phyloP scores from a whole-genome alignment of 2,329 filamentous ascomycete genomes.

The Claviceps quebecensis region DNA sequence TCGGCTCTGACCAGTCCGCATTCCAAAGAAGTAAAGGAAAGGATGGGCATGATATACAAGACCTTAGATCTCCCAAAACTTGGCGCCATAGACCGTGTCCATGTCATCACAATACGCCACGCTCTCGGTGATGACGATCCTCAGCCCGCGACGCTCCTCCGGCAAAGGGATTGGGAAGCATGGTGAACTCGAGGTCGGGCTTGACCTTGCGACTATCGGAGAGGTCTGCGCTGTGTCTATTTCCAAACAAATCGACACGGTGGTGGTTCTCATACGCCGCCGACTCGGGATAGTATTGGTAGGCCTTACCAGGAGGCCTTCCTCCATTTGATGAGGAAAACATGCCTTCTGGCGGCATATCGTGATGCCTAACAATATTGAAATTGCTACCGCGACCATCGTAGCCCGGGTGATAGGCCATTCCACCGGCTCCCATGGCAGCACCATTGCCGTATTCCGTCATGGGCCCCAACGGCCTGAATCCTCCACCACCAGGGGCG shows the following conservation, averaged over 20 bases:
- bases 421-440: constrained; percentile 22
- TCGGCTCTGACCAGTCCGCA: neutral
- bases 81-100: neutral
- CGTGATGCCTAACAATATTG: constrained; percentile 31
- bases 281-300: constrained; percentile 38
- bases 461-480: constrained; percentile 13
- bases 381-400: constrained; percentile 22
- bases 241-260: constrained; percentile 36
- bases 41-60: neutral
- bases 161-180: constrained; percentile 32
- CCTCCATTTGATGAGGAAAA: constrained; percentile 35
- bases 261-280: constrained; percentile 38
- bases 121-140: constrained; percentile 25
- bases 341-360: constrained; percentile 35
- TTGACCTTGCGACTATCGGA: constrained; percentile 28
- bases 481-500: constrained; percentile 45
- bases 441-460: constrained; percentile 16
- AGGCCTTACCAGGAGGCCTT: constrained; percentile 35
- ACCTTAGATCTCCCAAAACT: neutral
- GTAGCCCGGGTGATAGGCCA: constrained; percentile 14
- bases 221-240: constrained; percentile 20
- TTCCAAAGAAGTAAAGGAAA: neutral
- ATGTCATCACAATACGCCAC: constrained; percentile 25
- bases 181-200: constrained; percentile 30
- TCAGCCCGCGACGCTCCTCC: constrained; percentile 16